Conservation (phyloP, 345 rosid species). For the Lepidium sativum region DNA sequence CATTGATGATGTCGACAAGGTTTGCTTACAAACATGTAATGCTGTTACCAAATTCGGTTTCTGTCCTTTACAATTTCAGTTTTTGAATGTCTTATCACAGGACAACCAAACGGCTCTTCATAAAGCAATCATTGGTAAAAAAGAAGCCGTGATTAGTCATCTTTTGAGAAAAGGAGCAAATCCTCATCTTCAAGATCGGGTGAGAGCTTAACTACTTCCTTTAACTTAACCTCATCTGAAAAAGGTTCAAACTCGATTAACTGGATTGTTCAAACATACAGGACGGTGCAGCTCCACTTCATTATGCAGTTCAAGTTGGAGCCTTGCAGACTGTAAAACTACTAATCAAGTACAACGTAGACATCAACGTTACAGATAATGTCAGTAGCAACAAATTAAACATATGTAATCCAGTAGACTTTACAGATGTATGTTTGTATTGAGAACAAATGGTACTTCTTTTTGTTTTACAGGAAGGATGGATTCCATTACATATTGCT, state of each 20-base stretch:
- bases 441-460: no score
- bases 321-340: slow-evolving; percentile 74
- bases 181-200: slow-evolving; percentile 70
- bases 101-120: slow-evolving; percentile 78
- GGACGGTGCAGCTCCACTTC: slow-evolving; percentile 89
- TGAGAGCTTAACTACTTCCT: slow-evolving; percentile 20
- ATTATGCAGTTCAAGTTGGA: slow-evolving; percentile 82
- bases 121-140: slow-evolving; percentile 72
- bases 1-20: slow-evolving; percentile 67
- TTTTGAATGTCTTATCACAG: slow-evolving; percentile 26
- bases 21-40: slow-evolving; percentile 8
- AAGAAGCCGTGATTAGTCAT: slow-evolving; percentile 89
- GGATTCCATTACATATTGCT: slow-evolving; percentile 92
- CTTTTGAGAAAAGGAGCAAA: slow-evolving; percentile 86
- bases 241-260: slow-evolving; percentile 1
- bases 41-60: not conserved
- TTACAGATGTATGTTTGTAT: no score
- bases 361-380: slow-evolving; percentile 51
- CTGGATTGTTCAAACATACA: slow-evolving; percentile 7
- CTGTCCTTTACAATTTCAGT: not conserved
- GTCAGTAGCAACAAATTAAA: slow-evolving; percentile 39
- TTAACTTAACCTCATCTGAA: not conserved
- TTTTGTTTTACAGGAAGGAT: slow-evolving; percentile 55
- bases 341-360: slow-evolving; percentile 49
- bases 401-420: no score